A percentile compares a stretch with the other conserved stretches of the same genome.
Evolutionary conservation across 208 protist species (phyloP).

Genomic region (Trypanosoma mega): DNA sequence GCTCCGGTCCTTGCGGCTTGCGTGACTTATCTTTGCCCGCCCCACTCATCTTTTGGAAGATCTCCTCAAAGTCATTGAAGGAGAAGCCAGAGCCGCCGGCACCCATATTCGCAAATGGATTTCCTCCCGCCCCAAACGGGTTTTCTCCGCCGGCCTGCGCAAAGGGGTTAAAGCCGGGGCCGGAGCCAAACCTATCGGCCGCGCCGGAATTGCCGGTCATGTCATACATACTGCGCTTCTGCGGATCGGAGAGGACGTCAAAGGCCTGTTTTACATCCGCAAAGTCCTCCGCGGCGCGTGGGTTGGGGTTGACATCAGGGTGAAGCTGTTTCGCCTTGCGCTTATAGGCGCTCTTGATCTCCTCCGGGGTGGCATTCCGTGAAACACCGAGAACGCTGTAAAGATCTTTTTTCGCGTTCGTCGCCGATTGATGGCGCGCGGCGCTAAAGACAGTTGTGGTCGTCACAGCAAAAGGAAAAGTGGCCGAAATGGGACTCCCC

Average conservation of each 20-base stretch:
- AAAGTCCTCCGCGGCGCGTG: slow-evolving; percentile 84
- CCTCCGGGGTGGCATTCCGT: slow-evolving; percentile 76
- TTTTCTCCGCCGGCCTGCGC: slow-evolving; percentile 32
- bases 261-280: slow-evolving; percentile 90
- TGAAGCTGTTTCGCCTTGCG: slow-evolving; percentile 85
- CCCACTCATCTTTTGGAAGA: slow-evolving; percentile 88
- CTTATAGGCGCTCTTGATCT: slow-evolving; percentile 89
- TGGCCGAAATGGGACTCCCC: neutral
- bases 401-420: slow-evolving; percentile 65
- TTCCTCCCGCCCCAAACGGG: slow-evolving; percentile 39
- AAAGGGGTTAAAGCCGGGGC: slow-evolving; percentile 46
- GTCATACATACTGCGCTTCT: slow-evolving; percentile 92
- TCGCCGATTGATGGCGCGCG: slow-evolving; percentile 30
- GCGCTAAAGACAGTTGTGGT: neutral
- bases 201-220: slow-evolving; percentile 84
- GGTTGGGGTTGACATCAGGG: slow-evolving; percentile 84
- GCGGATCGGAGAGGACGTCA: slow-evolving; percentile 83
- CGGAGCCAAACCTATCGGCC: slow-evolving; percentile 53
- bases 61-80: slow-evolving; percentile 90
- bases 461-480: neutral
- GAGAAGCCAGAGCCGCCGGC: slow-evolving; percentile 60
- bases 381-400: slow-evolving; percentile 77
- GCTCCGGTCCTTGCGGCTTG: slow-evolving; percentile 81
- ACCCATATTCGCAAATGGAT: slow-evolving; percentile 54
- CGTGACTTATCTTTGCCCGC: slow-evolving; percentile 80